A percentile compares a stretch with the other conserved stretches of the same genome.
These are phyloP conservation scores for Lonicera japonica DNA, from an alignment of 129 eudicot genomes.

Conservation along the genomic window DNA sequence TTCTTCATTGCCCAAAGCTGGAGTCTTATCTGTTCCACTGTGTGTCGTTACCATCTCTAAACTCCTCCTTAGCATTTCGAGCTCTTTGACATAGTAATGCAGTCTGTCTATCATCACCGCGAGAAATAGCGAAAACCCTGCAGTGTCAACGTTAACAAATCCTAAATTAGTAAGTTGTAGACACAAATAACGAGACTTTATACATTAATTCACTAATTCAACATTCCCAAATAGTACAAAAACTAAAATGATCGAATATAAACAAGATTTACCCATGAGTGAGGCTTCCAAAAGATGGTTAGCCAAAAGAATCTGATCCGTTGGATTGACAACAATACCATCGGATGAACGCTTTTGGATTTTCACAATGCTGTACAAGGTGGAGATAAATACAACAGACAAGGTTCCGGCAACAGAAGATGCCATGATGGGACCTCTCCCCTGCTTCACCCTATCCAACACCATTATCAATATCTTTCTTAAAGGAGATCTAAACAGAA, in stretches of 20 bases:
- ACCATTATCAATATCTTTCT: slow-evolving; percentile 48
- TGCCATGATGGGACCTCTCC: slow-evolving; percentile 57
- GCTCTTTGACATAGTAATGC: slow-evolving; percentile 76
- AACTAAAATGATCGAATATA: too few species aligned
- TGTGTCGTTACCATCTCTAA: slow-evolving; percentile 31
- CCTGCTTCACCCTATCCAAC: slow-evolving; percentile 56
- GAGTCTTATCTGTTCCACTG: slow-evolving; percentile 2
- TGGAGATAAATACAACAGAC: slow-evolving; percentile 41
- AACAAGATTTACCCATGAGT: slow-evolving; percentile 50
- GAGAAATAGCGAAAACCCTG: slow-evolving; percentile 68
- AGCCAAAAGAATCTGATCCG: slow-evolving; percentile 65
- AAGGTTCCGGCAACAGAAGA: slow-evolving; percentile 47
- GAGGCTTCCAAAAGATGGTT: slow-evolving; percentile 57
- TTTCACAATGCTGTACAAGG: slow-evolving; percentile 18
- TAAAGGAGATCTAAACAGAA: slow-evolving; percentile 63
- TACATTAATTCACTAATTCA: too few species aligned
- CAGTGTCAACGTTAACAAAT: neutral
- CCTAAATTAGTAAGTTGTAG: neutral
- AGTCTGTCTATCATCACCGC: slow-evolving; percentile 70
- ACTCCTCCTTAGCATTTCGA: slow-evolving; percentile 53
- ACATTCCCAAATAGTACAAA: neutral
- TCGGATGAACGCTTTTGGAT: slow-evolving; percentile 34
- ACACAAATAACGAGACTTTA: neutral
- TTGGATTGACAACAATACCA: slow-evolving; percentile 42
- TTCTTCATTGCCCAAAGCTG: neutral